Evolutionary conservation across 495 filamentous ascomycete genomes (phyloP), one percentile per base, ranked within the genome.

Genomic region (Xylaria acuta): DNA sequence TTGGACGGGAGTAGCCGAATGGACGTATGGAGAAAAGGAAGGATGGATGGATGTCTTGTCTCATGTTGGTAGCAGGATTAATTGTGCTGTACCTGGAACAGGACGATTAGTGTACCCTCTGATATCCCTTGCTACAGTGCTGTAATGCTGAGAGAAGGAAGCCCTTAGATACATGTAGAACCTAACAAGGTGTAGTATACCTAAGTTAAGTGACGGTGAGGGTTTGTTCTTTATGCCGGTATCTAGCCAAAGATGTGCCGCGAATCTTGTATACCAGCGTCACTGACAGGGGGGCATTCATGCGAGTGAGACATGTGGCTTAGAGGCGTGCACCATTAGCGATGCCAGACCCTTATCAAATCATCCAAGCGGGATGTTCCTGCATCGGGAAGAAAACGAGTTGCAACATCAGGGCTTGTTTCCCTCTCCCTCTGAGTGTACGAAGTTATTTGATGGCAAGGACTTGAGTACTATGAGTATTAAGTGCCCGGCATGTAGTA

Each of bases 1-100:
- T 36, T 5, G 59, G 38, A 53, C 69, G 69, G 69, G 59, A 71
- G 59, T 43, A 71, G 59, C 69, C 69, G 69, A 51, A 56, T 47
- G 20, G 43, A 32, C 69, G 60, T 14, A 56, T 59, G 40, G 45
- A 53, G 27, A 22, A 18, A 53, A n/a, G 30, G 27, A 53, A n/a
- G 30, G 64, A 45, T 16, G 32, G 47, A 8, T n/a, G n/a, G 7
- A 49, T 22, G 32, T 40, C 43, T 51, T 20, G n/a, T 53, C 8
- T 53, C 30, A 38, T 20, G 9, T 51, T 2, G 27, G 64, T 25
- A 53, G 30, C 14, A 60, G 34, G 58, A 22, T 38, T 38, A 14
- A 36, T 25, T 53, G 22, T 47, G 25, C 18, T 11, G 32, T 53
- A 51, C 30, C 40, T 47, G 25, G 25, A 32, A 47, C 14, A 45